A percentile compares a stretch with the other conserved stretches of the same genome.
Evolutionary conservation across 163 green algal species (phyloP).

Genomic region (Prototheca wickerhamii): DNA sequence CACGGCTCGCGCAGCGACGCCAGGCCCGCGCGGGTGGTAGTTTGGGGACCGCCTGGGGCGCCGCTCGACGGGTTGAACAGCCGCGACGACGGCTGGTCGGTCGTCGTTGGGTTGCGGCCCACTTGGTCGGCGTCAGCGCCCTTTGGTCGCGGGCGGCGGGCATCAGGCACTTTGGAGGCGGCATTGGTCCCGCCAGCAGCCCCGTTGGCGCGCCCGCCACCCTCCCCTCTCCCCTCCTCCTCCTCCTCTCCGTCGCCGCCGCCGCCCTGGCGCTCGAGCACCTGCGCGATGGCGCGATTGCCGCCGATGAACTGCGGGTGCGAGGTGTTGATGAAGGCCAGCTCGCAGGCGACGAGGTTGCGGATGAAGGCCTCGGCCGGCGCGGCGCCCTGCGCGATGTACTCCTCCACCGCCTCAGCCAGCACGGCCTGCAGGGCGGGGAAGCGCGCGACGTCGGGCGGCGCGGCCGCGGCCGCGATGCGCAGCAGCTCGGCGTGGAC

Average conservation of each 20-base stretch:
- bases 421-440: slow-evolving; percentile 40
- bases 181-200: slow-evolving; percentile 16
- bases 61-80: no score
- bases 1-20: background rate
- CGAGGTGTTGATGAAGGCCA: slow-evolving; percentile 96
- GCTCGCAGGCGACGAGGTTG: slow-evolving; percentile 80
- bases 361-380: slow-evolving; percentile 90
- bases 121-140: background rate
- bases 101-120: background rate
- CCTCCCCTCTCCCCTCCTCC: background rate
- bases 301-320: slow-evolving; percentile 91
- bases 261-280: slow-evolving; percentile 1
- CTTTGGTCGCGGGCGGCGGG: slow-evolving; percentile 10
- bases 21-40: no score
- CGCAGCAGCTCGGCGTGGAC: slow-evolving; percentile 89
- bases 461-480: slow-evolving; percentile 62
- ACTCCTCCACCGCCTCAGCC: slow-evolving; percentile 48
- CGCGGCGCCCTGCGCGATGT: slow-evolving; percentile 49
- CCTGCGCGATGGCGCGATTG: slow-evolving; percentile 42
- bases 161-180: slow-evolving; percentile 37
- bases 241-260: background rate
- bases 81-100: no score
- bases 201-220: slow-evolving; percentile 8
- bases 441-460: slow-evolving; percentile 58
- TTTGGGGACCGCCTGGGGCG: no score